Evolutionary conservation across 2,329 filamentous ascomycete genomes (phyloP).

Genomic region (Tolypocladium endophyticum): DNA sequence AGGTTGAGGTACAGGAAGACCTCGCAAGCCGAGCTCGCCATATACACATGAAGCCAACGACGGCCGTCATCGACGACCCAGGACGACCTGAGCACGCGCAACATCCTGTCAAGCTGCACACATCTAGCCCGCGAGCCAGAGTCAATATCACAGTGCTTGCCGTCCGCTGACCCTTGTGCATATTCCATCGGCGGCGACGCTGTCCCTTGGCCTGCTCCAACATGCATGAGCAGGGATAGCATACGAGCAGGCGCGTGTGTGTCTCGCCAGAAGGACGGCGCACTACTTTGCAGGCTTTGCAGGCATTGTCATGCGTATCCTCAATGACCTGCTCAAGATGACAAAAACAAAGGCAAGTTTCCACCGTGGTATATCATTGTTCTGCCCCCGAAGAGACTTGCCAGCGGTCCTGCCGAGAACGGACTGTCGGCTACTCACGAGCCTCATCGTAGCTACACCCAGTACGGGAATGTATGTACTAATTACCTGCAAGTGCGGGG

Average conservation of each 20-base stretch:
- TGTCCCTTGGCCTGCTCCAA: not conserved
- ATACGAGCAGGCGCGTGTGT: not conserved
- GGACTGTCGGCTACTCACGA: not conserved
- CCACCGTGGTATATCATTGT: not conserved
- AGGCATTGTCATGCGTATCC: not conserved
- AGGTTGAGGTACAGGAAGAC: not conserved
- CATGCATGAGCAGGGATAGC: not conserved
- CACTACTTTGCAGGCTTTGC: not conserved
- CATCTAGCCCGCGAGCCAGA: not conserved
- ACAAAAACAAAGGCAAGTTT: not conserved
- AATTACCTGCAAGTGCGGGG: constrained; percentile 4
- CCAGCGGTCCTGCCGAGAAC: not conserved
- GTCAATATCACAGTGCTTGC: not conserved
- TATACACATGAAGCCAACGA: not conserved
- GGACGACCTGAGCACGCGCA: not conserved
- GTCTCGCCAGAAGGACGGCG: not conserved
- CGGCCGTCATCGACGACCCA: not conserved
- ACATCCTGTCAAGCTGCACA: not conserved
- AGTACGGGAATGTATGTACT: not conserved
- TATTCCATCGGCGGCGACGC: not conserved
- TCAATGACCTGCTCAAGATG: not conserved
- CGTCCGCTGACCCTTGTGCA: not conserved
- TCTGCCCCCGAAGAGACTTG: not conserved
- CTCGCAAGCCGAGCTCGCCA: not conserved
- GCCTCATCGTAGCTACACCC: constrained; percentile 2